Base-by-base conservation (phyloP, 2,329 filamentous ascomycete species). In the Hypoxylon sp. region DNA sequence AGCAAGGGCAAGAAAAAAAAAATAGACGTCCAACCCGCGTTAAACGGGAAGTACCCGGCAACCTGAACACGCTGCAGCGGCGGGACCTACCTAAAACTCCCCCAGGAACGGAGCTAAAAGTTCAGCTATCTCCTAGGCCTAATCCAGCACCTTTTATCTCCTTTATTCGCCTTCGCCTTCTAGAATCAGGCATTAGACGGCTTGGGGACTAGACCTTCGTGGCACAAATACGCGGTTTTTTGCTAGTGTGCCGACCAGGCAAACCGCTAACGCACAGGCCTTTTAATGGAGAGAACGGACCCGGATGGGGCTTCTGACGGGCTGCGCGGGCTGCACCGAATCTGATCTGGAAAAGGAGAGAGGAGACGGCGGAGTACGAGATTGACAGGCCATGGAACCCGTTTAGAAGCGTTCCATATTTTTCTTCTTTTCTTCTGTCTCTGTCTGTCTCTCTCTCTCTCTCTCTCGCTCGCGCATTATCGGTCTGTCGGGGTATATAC, bases 91-190 rank as follows among this genome's bases (percentile, higher is more conserved):
- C n/a, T n/a, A n/a, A n/a, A n/a, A n/a, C n/a, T n/a, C n/a, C n/a
- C 24, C 6, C 38, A 41, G 38, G 38, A 15, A 41, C 38, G 38
- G 8, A 21, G 15, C 11, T 29, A 6, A 50, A 33, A 15, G 23
- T n/a, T n/a, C n/a, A n/a, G n/a, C n/a, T n/a, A n/a, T n/a, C n/a
- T n/a, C n/a, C n/a, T n/a, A n/a, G n/a, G n/a, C n/a, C n/a, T n/a
- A n/a, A n/a, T n/a, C n/a, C n/a, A n/a, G n/a, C n/a, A n/a, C 48
- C 41, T 43, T 26, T 27, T 53, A 20, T 47, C 42, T 58, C 42
- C 40, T 57, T 55, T 57, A 47, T 61, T 64, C 29, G 51, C 51
- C 54, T 49, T n/a, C n/a, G n/a, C n/a, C 58, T 48, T 48, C 53
- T 53, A n/a, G 56, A 63, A 42, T 63, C 56, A 63, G 46, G 45